phyloP scores from a whole-genome alignment of 129 eudicot genomes.

The Oenanthe sinensis region DNA sequence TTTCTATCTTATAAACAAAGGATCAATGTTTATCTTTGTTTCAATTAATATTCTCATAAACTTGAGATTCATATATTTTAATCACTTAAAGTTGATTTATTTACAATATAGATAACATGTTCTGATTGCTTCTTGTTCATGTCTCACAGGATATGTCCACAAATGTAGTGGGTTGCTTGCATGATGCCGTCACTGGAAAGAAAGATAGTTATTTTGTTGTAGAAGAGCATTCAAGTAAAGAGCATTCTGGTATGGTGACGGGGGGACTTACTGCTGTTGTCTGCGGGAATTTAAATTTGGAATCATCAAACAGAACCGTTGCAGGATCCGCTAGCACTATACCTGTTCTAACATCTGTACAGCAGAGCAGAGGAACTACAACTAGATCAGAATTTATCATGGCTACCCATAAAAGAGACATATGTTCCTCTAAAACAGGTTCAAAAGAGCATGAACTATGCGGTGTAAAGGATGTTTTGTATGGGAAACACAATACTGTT shows the following conservation, averaged over 20 bases:
- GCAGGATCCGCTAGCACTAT: slow-evolving; percentile 5
- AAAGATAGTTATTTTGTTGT: slow-evolving; percentile 1
- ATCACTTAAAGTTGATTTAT: not conserved
- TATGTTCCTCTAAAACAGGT: slow-evolving; percentile 11
- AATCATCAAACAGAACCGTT: slow-evolving; percentile 2
- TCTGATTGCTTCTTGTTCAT: not conserved
- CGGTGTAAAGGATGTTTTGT: slow-evolving; percentile 16
- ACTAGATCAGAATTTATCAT: slow-evolving; percentile 10
- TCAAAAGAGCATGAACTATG: not conserved
- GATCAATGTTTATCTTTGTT: not conserved
- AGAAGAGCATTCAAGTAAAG: not conserved
- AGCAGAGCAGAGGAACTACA: slow-evolving; percentile 13
- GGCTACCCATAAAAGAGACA: slow-evolving; percentile 1
- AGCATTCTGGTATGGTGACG: not conserved
- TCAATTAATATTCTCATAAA: not conserved
- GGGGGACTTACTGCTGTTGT: slow-evolving; percentile 12
- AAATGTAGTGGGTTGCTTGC: slow-evolving; percentile 8
- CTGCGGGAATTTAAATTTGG: slow-evolving; percentile 12
- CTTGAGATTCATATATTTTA: not conserved
- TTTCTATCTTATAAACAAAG: not conserved
- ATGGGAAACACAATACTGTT: slow-evolving; percentile 14
- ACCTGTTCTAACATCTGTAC: slow-evolving; percentile 12
- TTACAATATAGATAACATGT: not conserved
- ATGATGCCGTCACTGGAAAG: slow-evolving; percentile 18
- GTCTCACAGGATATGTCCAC: slow-evolving; percentile 32